Percentiles rank a stretch among this genome's conserved stretches.
Conservation (phyloP, 2,329 filamentous ascomycete genomes). For the Aspergillus luchuensis region DNA sequence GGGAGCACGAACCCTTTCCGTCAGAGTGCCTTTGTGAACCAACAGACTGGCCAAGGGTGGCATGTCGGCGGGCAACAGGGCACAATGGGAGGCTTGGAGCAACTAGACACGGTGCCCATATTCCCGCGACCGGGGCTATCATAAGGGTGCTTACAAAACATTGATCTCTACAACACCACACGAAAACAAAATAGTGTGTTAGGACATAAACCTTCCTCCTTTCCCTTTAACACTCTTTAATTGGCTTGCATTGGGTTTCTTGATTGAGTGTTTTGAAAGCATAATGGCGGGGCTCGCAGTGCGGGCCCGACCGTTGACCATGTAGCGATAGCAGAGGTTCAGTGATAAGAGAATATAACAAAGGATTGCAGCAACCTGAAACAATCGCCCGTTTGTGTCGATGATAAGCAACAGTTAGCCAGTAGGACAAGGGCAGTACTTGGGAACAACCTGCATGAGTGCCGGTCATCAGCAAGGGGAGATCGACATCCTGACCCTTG, state of each 20-base stretch:
- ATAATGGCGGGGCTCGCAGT: constrained; percentile 17
- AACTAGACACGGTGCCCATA: constrained; percentile 75
- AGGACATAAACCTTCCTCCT: not conserved
- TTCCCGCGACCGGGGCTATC: constrained; percentile 75
- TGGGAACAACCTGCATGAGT: too few relatives aligned
- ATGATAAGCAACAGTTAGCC: too few relatives aligned
- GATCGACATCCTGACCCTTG: too few relatives aligned
- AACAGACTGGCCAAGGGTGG: constrained; percentile 85
- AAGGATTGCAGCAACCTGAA: constrained; percentile 8
- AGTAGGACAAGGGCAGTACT: too few relatives aligned
- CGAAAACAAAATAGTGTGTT: not conserved
- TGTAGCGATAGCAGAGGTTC: constrained; percentile 21
- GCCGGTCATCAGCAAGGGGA: too few relatives aligned
- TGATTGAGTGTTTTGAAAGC: constrained; percentile 13
- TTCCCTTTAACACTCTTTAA: constrained; percentile 5
- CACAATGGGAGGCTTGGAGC: constrained; percentile 75
- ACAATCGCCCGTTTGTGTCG: not conserved
- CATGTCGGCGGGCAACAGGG: constrained; percentile 71
- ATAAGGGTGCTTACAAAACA: not conserved
- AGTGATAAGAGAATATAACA: constrained; percentile 14
- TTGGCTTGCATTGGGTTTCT: constrained; percentile 8
- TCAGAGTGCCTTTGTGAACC: constrained; percentile 86
- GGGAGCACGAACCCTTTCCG: constrained; percentile 94
- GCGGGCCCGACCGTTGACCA: constrained; percentile 16
- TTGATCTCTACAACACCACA: not conserved